Evolutionary conservation across 805 yeast genomes (phyloP), one percentile per base, ranked within the genome.

Genomic region (Candida verbasci): DNA sequence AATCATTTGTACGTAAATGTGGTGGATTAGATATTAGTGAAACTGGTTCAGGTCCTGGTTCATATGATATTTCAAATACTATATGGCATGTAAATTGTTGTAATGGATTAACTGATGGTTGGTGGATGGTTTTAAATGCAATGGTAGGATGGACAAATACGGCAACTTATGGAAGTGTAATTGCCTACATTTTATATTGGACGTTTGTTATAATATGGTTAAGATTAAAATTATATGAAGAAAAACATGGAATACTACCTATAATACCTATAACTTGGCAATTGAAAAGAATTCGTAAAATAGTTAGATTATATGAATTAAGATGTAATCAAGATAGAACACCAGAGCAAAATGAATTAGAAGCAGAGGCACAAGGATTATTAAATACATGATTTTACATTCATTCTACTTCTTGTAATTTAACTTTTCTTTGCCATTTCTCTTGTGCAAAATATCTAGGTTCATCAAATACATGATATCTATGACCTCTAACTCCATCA

Each of bases 51-150:
- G 97, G 97, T 0, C 96, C 96, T 0, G 97, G 97, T 0, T 83
- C 94, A 0, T 88, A 88, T 52, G 95, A 88, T 50, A 80, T 88
- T 16, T 46, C 74, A 15, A 74, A 70, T 32, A 79, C 93, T 6
- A 80, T 88, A 2, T 88, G 97, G 97, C 97, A 88, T 56, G 95
- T 88, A 17, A 86, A 88, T 60, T 87, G 96, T 58, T 88, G 97
- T 62, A 87, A 87, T 56, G 94, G 95, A 24, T 82, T 85, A 47
- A 83, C 75, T n/a, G 96, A 88, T 52, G 95, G 95, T 3, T 78
- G 81, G 22, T 88, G 95, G 95, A 86, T 87, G 95, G 66, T 88
- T 24, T 70, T 85, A 49, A 86, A 89, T 24, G 96, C 95, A 1
- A 67, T 88, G 4, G 71, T 88, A 34, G 97, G 97, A 2, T 88